Percentiles rank a stretch among this genome's conserved stretches.
phyloP scores from a whole-genome alignment of 257 asterid species.

The Gentiana macrophylla region DNA sequence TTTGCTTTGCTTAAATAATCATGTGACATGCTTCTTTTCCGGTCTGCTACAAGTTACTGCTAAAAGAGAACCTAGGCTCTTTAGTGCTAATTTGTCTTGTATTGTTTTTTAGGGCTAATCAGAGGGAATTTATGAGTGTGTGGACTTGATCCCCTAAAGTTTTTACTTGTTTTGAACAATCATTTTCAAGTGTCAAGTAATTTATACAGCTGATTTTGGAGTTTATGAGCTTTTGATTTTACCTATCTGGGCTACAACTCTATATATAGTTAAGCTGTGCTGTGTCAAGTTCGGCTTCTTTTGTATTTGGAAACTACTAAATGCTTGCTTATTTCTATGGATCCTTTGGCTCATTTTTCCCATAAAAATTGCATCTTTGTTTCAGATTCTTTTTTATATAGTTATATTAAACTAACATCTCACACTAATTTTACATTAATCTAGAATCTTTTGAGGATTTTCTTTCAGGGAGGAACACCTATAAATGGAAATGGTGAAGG shows the following conservation, averaged over 20 bases:
- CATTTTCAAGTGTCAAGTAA: too few species aligned
- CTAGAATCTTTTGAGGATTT: constrained; percentile 13
- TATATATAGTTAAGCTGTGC: too few species aligned
- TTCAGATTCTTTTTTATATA: too few species aligned
- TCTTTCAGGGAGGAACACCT: constrained; percentile 34
- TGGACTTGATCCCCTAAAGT: too few species aligned
- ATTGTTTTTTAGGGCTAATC: neutral
- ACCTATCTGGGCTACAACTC: neutral
- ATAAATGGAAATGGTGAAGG: constrained; percentile 19
- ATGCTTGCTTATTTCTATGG: neutral
- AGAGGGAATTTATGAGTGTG: neutral
- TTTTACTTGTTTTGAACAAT: too few species aligned
- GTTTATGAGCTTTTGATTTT: neutral
- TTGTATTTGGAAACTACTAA: neutral
- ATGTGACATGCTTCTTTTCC: too few species aligned
- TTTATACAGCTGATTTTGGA: neutral
- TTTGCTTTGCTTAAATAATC: neutral
- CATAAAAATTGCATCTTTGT: neutral
- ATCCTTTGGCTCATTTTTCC: neutral
- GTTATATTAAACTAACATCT: neutral
- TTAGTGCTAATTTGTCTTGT: too few species aligned
- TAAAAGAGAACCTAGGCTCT: neutral
- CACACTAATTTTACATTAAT: constrained; percentile 13
- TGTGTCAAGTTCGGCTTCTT: neutral
- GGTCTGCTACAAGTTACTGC: neutral